These are phyloP conservation scores for Epichloe uncinata DNA, from an alignment of 2,329 filamentous ascomycete genomes.

Conservation along the genomic window DNA sequence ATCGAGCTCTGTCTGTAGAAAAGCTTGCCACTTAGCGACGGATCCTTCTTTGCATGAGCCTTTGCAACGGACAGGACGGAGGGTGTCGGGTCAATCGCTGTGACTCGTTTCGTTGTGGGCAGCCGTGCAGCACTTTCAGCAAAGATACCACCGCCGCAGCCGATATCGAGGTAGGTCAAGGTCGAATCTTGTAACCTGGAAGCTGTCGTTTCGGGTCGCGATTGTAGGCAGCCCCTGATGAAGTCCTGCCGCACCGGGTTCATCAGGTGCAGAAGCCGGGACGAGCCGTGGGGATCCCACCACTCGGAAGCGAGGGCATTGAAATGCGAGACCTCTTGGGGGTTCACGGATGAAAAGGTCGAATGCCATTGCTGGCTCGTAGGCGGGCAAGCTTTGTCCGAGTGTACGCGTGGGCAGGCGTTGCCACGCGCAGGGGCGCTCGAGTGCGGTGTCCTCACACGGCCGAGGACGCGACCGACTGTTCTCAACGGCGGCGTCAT, in stretches of 20 bases:
- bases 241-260: conserved; percentile 94
- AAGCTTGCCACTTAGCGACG: conserved; percentile 48
- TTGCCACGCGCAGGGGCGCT: neutral
- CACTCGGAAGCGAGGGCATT: conserved; percentile 82
- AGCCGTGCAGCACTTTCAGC: conserved; percentile 73
- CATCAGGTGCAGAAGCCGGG: conserved; percentile 89
- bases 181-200: conserved; percentile 14
- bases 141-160: conserved; percentile 94
- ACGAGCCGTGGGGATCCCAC: conserved; percentile 95
- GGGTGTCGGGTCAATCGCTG: conserved; percentile 65
- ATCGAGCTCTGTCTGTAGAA: conserved; percentile 65
- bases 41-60: conserved; percentile 63
- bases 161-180: conserved; percentile 74
- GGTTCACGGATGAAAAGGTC: conserved; percentile 61
- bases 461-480: conserved; percentile 1
- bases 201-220: conserved; percentile 28
- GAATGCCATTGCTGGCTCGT: conserved; percentile 10
- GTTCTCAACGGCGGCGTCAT: conserved; percentile 1
- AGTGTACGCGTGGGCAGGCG: neutral
- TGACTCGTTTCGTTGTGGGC: conserved; percentile 47
- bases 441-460: neutral
- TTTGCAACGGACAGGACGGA: conserved; percentile 64
- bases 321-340: conserved; percentile 85
- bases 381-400: neutral
- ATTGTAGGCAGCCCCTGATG: conserved; percentile 56